phyloP scores from a whole-genome alignment of 805 yeast genomes.

The Jamesozyma piceae region DNA sequence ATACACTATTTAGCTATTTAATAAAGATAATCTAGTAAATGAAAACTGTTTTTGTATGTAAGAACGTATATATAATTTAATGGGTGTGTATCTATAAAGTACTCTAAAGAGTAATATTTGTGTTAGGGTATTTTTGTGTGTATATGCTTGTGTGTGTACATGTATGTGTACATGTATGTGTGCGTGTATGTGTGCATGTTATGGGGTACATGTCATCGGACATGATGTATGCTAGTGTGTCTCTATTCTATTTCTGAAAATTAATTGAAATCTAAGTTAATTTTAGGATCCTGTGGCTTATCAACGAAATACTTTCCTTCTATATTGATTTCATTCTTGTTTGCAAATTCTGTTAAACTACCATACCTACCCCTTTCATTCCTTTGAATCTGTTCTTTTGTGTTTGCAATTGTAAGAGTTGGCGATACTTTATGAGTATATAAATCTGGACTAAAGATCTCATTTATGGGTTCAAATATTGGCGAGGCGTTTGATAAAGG shows the following conservation, averaged over 20 bases:
- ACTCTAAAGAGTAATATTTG: no score
- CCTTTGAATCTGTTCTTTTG: conserved; percentile 25
- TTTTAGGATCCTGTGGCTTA: conserved; percentile 18
- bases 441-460: background rate
- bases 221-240: background rate
- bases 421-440: conserved; percentile 12
- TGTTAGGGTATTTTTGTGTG: no score
- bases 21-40: no score
- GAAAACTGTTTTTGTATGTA: no score
- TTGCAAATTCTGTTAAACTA: conserved; percentile 16
- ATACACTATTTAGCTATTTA: no score
- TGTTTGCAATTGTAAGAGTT: conserved; percentile 11
- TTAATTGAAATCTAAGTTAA: conserved; percentile 10
- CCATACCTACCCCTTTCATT: conserved; percentile 16
- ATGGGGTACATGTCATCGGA: no score
- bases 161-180: background rate
- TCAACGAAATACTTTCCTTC: conserved; percentile 17
- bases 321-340: conserved; percentile 12
- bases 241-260: background rate
- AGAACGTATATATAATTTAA: no score
- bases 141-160: background rate
- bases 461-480: background rate
- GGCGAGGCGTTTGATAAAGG: background rate
- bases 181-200: background rate
- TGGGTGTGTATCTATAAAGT: no score